A percentile compares a stretch with the other conserved stretches of the same genome.
Conservation (phyloP, 2,329 filamentous ascomycete species). For the Colletotrichum sublineola region DNA sequence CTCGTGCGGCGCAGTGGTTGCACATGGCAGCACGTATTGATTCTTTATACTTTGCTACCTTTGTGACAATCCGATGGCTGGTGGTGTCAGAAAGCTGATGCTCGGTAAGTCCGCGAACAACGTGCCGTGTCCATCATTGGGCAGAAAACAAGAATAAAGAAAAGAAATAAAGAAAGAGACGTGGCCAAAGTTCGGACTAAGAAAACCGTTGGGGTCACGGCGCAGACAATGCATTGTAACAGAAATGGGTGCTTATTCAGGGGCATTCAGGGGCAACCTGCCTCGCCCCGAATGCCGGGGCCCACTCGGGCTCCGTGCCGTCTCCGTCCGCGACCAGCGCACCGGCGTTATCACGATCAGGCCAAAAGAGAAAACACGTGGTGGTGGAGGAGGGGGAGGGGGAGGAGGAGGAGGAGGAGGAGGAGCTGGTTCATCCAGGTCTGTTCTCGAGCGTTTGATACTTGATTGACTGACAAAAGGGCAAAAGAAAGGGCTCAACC, state of each 20-base stretch:
- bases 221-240: not conserved
- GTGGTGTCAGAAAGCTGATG: not conserved
- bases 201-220: not conserved
- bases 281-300: not conserved
- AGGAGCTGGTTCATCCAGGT: no score
- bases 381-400: not conserved
- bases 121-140: not conserved
- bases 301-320: constrained; percentile 7
- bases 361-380: not conserved
- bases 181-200: not conserved
- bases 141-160: not conserved
- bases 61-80: not conserved
- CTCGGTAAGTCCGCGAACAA: not conserved
- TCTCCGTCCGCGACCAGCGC: not conserved
- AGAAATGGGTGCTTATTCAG: not conserved
- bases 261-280: not conserved
- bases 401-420: no score
- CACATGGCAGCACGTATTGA: not conserved
- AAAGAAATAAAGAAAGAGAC: no score
- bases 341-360: not conserved
- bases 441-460: no score
- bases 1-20: not conserved
- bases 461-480: not conserved
- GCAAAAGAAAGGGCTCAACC: constrained; percentile 45
- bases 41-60: not conserved